Base-by-base conservation (phyloP, 176 grass and related monocot genomes). In the Oryza glumipatula region DNA sequence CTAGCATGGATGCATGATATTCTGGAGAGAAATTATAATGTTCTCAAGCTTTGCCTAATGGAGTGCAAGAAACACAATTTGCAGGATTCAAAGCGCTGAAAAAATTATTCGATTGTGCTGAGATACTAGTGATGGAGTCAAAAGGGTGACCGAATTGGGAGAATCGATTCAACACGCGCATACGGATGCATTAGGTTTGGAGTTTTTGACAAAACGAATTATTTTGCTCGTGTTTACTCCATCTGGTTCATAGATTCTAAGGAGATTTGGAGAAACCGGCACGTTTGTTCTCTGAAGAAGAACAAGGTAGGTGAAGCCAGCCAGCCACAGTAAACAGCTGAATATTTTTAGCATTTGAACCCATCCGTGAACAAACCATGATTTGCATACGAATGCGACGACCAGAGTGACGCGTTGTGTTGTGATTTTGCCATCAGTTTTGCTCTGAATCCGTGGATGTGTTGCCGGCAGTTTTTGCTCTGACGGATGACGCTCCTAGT, bases 401-500 rank as follows among this genome's bases (percentile, higher is more conserved):
- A 41, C 39, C 6, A 6, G 1, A 8, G 39, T 44, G 43, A 54
- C 15, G 4, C 15, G 14, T 38, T 38, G 5, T 5, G 36, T 38
- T 38, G 36, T 38, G 36, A 0, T 3, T 19, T 16, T 54, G 17
- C 52, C 52, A 19, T 58, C 11, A 44, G 68, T 44, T 71, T 71
- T 13, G 9, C 7, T 2, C 3, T 7, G 69, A 41, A 41, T 39
- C 33, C 67, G 9, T 39, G 56, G 39, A 41, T 17, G 74, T 23
- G 19, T 36, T 1, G 30, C 49, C 16, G 73, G 6, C 35, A 16
- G 43, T 41, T 44, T 73, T 48, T 45, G 36, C 36, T 16, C n/a
- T 38, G 39, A 41, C 39, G 39, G 39, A 41, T 41, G 39, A 46
- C 65, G 78, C 78, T 80, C 78, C 78, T 69, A 54, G 78, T 80